A percentile compares a stretch with the other conserved stretches of the same genome.
phyloP scores from a whole-genome alignment of 2,329 filamentous ascomycete genomes.

The Periconia sp. region DNA sequence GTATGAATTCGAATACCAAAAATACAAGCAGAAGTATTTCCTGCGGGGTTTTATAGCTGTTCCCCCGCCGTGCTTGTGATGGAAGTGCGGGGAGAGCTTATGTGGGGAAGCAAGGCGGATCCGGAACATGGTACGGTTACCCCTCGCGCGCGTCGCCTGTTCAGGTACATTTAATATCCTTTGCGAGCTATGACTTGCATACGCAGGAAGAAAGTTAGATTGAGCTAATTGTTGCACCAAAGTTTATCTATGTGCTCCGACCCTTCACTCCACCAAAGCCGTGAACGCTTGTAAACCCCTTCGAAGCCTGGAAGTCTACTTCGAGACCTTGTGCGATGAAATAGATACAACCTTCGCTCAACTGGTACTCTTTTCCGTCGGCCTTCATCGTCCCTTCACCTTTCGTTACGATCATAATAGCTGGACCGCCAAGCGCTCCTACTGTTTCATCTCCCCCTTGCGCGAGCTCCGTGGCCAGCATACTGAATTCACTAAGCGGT shows the following conservation, averaged over 20 bases:
- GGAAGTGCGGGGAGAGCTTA: constrained; percentile 36
- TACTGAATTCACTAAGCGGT: constrained; percentile 74
- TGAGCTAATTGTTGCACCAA: no score
- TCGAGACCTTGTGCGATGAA: constrained; percentile 68
- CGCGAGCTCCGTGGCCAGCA: constrained; percentile 65
- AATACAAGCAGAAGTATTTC: no score
- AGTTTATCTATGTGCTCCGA: no score
- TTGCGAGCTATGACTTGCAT: constrained; percentile 2
- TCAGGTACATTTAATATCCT: constrained; percentile 13
- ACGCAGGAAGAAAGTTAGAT: no score
- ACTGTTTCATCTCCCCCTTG: constrained; percentile 66
- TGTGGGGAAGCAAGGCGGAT: constrained; percentile 32
- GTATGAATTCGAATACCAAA: background rate
- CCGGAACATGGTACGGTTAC: constrained; percentile 17
- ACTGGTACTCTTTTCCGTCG: constrained; percentile 57
- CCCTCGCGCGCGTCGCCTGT: constrained; percentile 9
- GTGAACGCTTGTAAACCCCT: constrained; percentile 57
- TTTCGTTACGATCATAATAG: constrained; percentile 66
- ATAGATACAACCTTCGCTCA: constrained; percentile 69
- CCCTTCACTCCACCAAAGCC: constrained; percentile 51
- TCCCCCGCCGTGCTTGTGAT: constrained; percentile 12
- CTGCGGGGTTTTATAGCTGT: constrained; percentile 34
- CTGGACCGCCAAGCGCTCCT: constrained; percentile 63
- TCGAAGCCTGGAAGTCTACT: constrained; percentile 52
- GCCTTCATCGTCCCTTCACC: constrained; percentile 64